A percentile compares a stretch with the other conserved stretches of the same genome.
Evolutionary conservation across 441 rosid genomes (phyloP).

Genomic region (Brassica hybrid): DNA sequence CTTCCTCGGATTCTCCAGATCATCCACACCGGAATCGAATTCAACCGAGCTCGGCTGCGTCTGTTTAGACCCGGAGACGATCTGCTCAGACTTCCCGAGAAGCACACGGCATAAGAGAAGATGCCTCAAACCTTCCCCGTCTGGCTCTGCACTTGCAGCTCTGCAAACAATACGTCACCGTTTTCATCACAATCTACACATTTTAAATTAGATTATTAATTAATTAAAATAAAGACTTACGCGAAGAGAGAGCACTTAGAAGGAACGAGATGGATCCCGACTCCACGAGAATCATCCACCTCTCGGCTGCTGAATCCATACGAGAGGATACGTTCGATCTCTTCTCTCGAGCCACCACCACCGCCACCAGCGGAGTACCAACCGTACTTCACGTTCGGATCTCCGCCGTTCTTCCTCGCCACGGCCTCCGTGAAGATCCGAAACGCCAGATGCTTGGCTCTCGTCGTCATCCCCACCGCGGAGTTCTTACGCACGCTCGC

Average conservation of each 20-base stretch:
- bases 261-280: slow-evolving; percentile 44
- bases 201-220: neutral
- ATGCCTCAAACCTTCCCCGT: slow-evolving; percentile 57
- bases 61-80: slow-evolving; percentile 51
- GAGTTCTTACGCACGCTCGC: slow-evolving; percentile 49
- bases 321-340: slow-evolving; percentile 40
- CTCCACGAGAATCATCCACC: slow-evolving; percentile 22
- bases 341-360: slow-evolving; percentile 36
- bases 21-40: slow-evolving; percentile 68
- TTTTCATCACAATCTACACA: slow-evolving; percentile 8
- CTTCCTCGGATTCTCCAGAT: slow-evolving; percentile 45
- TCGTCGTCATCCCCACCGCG: slow-evolving; percentile 14
- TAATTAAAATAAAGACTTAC: slow-evolving; percentile 34
- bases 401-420: slow-evolving; percentile 47
- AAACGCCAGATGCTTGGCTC: slow-evolving; percentile 45
- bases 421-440: slow-evolving; percentile 42
- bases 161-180: slow-evolving; percentile 19
- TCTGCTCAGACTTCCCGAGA: slow-evolving; percentile 58
- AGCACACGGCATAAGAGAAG: slow-evolving; percentile 64
- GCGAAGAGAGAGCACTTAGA: slow-evolving; percentile 29
- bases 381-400: slow-evolving; percentile 45
- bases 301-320: slow-evolving; percentile 47
- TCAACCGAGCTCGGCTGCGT: slow-evolving; percentile 55
- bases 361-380: slow-evolving; percentile 46
- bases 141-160: slow-evolving; percentile 39